A percentile compares a stretch with the other conserved stretches of the same genome.
phyloP scores from a whole-genome alignment of 345 rosid genomes.

The Eucalyptus pumila region DNA sequence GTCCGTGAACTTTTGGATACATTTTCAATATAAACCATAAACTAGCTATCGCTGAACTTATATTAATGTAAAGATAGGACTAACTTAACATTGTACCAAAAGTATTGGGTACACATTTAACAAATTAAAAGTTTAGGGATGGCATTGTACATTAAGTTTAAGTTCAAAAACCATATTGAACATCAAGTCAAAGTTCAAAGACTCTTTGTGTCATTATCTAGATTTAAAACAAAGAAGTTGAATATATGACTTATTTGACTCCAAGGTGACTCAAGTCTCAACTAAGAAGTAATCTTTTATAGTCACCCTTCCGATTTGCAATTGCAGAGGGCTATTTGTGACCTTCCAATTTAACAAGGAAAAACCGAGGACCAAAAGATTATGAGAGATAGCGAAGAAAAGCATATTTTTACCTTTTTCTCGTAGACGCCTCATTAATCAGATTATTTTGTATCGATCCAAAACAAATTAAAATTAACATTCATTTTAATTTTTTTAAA shows the following conservation, averaged over 20 bases:
- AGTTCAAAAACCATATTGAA: neutral
- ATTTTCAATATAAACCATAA: no score
- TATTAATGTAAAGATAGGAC: no score
- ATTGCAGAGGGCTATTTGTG: neutral
- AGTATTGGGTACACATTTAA: no score
- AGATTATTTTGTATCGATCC: neutral
- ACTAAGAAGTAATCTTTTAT: neutral
- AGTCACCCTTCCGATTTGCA: neutral
- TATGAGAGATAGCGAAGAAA: neutral
- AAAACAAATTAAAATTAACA: neutral
- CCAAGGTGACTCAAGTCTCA: neutral
- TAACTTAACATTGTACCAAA: no score
- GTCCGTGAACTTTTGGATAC: no score
- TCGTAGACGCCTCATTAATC: no score
- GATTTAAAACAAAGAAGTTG: neutral
- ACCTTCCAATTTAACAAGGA: neutral
- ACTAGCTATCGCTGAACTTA: neutral
- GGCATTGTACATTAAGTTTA: no score
- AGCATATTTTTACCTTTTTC: neutral
- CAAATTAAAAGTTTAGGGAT: neutral
- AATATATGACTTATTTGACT: neutral
- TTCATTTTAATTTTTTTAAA: no score
- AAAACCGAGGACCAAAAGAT: neutral
- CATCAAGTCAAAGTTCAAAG: neutral
- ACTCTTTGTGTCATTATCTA: neutral